Percentiles rank a stretch among this genome's conserved stretches.
Conservation (phyloP, 768 basidiomycete genomes). For the Bullera alba region DNA sequence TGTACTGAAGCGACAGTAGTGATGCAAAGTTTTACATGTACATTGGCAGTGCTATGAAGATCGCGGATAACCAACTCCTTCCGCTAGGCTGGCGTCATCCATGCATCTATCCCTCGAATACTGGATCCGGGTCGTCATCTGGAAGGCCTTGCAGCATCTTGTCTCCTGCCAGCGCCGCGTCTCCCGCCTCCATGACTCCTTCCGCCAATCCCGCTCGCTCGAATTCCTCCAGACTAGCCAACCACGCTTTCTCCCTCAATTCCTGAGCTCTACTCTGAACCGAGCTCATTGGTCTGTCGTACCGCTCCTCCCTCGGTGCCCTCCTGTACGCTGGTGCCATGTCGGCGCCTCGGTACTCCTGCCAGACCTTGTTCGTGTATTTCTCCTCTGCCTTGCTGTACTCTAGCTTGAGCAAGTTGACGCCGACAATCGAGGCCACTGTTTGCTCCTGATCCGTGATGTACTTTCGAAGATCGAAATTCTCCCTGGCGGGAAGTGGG, state of each 20-base stretch:
- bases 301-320: neutral
- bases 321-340: neutral
- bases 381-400: constrained; percentile 6
- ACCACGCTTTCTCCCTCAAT: neutral
- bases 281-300: neutral
- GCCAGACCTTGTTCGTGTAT: constrained; percentile 3
- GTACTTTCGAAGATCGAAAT: constrained; percentile 12
- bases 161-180: too few species aligned
- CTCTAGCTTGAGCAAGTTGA: constrained; percentile 11
- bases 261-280: neutral
- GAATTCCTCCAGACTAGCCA: neutral
- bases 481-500: constrained; percentile 1
- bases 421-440: constrained; percentile 3
- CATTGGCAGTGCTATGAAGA: too few species aligned
- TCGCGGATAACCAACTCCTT: too few species aligned
- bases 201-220: neutral
- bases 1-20: too few species aligned
- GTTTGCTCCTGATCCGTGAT: neutral
- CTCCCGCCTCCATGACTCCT: neutral
- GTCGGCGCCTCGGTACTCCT: neutral
- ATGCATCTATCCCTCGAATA: too few species aligned
- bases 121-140: too few species aligned
- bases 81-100: too few species aligned
- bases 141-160: too few species aligned
- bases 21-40: too few species aligned